These are phyloP conservation scores for Dactylonectria estremocensis DNA, from an alignment of 2,329 filamentous ascomycete genomes.

Conservation along the genomic window DNA sequence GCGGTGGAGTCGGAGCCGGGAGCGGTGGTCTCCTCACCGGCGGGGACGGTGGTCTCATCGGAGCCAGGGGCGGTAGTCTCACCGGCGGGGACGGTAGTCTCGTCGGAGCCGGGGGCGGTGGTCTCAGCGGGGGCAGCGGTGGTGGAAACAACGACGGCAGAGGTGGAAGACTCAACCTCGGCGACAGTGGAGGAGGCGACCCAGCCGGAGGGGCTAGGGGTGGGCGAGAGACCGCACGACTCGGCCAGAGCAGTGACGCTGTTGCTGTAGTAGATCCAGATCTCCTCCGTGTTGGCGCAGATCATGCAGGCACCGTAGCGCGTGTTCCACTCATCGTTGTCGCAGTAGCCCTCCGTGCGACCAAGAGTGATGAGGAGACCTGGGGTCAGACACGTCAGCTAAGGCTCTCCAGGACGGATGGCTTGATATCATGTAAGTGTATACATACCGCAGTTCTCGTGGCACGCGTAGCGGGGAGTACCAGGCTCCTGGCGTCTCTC, in stretches of 20 bases:
- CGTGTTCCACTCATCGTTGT: slow-evolving; percentile 56
- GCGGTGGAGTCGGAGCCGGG: not conserved
- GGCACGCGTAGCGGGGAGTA: slow-evolving; percentile 61
- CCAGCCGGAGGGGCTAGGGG: slow-evolving; percentile 36
- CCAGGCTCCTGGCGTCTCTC: slow-evolving; percentile 61
- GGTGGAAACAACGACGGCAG: slow-evolving; percentile 7
- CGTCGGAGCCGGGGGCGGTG: not conserved
- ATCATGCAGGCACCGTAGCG: slow-evolving; percentile 59
- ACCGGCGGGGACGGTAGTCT: not conserved
- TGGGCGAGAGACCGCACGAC: slow-evolving; percentile 46
- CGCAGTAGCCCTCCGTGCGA: slow-evolving; percentile 54
- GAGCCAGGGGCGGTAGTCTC: slow-evolving; percentile 11
- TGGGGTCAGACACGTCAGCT: not conserved
- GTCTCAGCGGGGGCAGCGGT: not conserved
- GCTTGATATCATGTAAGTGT: slow-evolving; percentile 27
- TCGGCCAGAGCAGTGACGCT: slow-evolving; percentile 53
- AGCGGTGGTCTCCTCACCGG: slow-evolving; percentile 1
- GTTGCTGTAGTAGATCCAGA: slow-evolving; percentile 61
- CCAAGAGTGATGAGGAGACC: slow-evolving; percentile 53
- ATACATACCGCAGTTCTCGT: slow-evolving; percentile 61
- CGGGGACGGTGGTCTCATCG: not conserved
- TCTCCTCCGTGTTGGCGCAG: slow-evolving; percentile 60
- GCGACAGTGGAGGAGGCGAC: not conserved
- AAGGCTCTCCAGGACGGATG: not conserved
- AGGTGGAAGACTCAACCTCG: slow-evolving; percentile 14